Base-by-base conservation (phyloP, 78 protist genomes). In the Dictyostelium brefeldianum region DNA sequence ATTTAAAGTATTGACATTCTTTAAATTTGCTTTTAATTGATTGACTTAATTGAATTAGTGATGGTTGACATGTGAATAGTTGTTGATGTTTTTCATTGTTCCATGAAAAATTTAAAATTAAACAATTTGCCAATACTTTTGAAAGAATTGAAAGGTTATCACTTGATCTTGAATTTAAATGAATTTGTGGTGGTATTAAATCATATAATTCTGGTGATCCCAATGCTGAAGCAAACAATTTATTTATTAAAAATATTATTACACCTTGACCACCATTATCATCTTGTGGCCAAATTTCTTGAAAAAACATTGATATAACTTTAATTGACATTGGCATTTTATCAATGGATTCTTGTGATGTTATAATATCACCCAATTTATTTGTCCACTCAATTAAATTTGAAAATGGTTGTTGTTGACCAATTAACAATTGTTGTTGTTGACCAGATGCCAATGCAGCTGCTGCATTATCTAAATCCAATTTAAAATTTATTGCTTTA, bases 201-300 rank as follows among this genome's bases (percentile, higher is more conserved):
- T 57, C 50, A 15, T 74, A 84, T 7, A 64, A 31, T 57, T 84
- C 83, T 5, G 92, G 92, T 47, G 81, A 27, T 3, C 5, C 11
- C 14, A 84, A 43, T n/a, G 82, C 92, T n/a, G 67, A 74, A 7
- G 20, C 81, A 65, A 84, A 74, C 3, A 84, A 43, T 29, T 69
- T 56, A 57, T 74, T 74, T 2, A 84, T 74, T 2, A 84, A 15
- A 41, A 84, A 84, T 10, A 29, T 74, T 2, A 82, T 54, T 4
- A 84, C 50, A 12, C 92, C 92, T 59, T 75, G 92, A 31, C 48
- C 48, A 46, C 51, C 47, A 43, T 73, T 62, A 8, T 84, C 92
- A 22, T 84, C 92, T n/a, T 84, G 92, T 74, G 82, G 82, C 92
- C 92, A 84, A 29, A 84, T 54, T 25, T 84, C 92, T 17, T 84